phyloP scores from a whole-genome alignment of 1,284 basidiomycete species.

The Puccinia coronata region DNA sequence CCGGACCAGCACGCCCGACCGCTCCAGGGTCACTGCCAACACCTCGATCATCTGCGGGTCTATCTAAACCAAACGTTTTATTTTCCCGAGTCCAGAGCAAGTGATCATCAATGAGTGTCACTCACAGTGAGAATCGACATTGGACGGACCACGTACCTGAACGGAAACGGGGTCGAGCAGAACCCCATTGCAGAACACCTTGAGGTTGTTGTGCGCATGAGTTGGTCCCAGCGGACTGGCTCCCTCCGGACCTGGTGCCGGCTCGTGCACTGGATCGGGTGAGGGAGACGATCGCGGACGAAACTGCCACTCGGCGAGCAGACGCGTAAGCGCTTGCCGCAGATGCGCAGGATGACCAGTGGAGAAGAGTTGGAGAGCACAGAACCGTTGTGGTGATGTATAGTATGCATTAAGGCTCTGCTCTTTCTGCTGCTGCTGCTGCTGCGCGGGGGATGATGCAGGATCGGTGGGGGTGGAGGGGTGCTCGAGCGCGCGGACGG shows the following conservation, averaged over 20 bases:
- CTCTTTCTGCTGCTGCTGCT: background rate
- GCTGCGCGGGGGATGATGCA: background rate
- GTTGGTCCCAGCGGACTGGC: background rate
- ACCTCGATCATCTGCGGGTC: slow-evolving; percentile 23
- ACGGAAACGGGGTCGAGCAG: slow-evolving; percentile 11
- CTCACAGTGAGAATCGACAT: too few relatives aligned
- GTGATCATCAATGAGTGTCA: too few relatives aligned
- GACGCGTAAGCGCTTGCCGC: background rate
- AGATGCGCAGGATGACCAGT: background rate
- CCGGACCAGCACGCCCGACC: background rate
- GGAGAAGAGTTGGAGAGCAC: slow-evolving; percentile 28
- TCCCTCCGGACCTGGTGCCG: background rate
- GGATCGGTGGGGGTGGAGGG: background rate
- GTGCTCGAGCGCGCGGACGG: background rate
- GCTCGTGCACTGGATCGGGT: background rate
- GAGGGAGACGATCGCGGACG: background rate
- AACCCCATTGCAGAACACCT: slow-evolving; percentile 21
- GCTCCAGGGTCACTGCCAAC: background rate
- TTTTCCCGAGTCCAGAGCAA: too few relatives aligned
- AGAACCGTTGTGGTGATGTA: slow-evolving; percentile 15
- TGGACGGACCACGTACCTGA: background rate
- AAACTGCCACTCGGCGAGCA: slow-evolving; percentile 26
- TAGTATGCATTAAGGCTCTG: slow-evolving; percentile 23
- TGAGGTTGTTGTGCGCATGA: slow-evolving; percentile 36
- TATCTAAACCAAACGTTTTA: too few relatives aligned